Evolutionary conservation across 2,329 filamentous ascomycete species (phyloP), one percentile per base, ranked within the genome.

Genomic region (Botrytis porri): DNA sequence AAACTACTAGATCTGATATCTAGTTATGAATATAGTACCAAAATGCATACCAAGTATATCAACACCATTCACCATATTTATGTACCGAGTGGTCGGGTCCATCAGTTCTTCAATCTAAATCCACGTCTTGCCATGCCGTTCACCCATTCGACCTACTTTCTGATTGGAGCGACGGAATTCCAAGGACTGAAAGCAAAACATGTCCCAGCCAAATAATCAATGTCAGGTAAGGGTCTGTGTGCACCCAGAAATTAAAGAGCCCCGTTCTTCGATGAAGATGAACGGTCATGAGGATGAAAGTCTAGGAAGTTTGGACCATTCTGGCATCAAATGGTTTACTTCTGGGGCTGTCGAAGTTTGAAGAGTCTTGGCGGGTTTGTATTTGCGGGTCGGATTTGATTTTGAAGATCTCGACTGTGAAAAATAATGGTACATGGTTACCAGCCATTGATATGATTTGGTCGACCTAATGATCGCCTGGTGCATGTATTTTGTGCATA

Each of bases 271-370:
- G 37, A 20, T 64, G 62, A 64, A n/a, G 39, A 32, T 64, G 29
- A 64, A 64, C 39, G 62, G 39, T 64, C 39, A 64, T 64, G 62
- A 64, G 39, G 62, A 32, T 64, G n/a, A 14, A 45, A 64, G 18
- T 32, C 37, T 29, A 41, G 37, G 61, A 64, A 64, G 41, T 64
- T 64, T 43, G 37, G 37, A 22, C 61, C 61, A 43, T 63, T 63
- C 39, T 32, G 61, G 61, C 39, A 63, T 22, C 61, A 63, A 63
- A 63, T 41, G 61, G 39, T 43, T 63, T 43, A 63, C 61, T 39
- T 63, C 39, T 41, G 61, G 61, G 61, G 61, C 61, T 41, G 61
- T 63, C 39, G 61, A 63, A 29, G 25, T 41, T 43, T 43, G 61
- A 29, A 43, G 16, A 39, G 16, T 10, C 61, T 63, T 63, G 61